Percentiles rank a stretch among this genome's conserved stretches.
Conservation (phyloP, 2,329 filamentous ascomycete genomes). For the Colletotrichum spaethianum region DNA sequence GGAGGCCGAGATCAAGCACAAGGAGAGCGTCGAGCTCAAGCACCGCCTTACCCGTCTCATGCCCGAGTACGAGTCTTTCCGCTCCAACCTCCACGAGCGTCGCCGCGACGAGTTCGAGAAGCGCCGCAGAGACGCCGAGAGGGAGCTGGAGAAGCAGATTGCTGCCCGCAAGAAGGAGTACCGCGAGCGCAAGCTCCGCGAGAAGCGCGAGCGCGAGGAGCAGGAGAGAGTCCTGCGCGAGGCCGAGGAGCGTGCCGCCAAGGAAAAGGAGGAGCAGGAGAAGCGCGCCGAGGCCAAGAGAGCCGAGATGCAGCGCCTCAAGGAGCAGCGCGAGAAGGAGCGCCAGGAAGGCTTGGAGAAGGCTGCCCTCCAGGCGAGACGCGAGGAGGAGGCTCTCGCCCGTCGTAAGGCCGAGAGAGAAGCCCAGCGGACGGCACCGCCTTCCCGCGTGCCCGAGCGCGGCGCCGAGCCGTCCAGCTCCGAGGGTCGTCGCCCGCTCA, state of each 20-base stretch:
- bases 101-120: slow-evolving; percentile 97
- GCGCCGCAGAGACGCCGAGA: slow-evolving; percentile 90
- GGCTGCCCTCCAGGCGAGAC: slow-evolving; percentile 79
- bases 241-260: slow-evolving; percentile 85
- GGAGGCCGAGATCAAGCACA: slow-evolving; percentile 90
- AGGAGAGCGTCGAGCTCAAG: slow-evolving; percentile 92
- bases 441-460: slow-evolving; percentile 60
- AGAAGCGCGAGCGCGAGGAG: slow-evolving; percentile 89
- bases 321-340: slow-evolving; percentile 76
- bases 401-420: slow-evolving; percentile 78
- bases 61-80: slow-evolving; percentile 87
- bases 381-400: slow-evolving; percentile 90
- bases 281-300: slow-evolving; percentile 85
- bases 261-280: slow-evolving; percentile 89
- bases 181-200: slow-evolving; percentile 84
- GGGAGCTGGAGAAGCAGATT: slow-evolving; percentile 94
- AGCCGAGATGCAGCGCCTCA: slow-evolving; percentile 76
- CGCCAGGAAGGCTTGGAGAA: slow-evolving; percentile 77
- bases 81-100: slow-evolving; percentile 84
- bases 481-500: slow-evolving; percentile 46
- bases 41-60: slow-evolving; percentile 90
- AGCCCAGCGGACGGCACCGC: slow-evolving; percentile 54
- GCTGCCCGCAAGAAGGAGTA: slow-evolving; percentile 88
- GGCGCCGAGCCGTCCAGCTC: slow-evolving; percentile 45
- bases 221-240: slow-evolving; percentile 83